A percentile compares a stretch with the other conserved stretches of the same genome.
phyloP scores from a whole-genome alignment of 2,329 filamentous ascomycete genomes.

The Fusarium sp. region DNA sequence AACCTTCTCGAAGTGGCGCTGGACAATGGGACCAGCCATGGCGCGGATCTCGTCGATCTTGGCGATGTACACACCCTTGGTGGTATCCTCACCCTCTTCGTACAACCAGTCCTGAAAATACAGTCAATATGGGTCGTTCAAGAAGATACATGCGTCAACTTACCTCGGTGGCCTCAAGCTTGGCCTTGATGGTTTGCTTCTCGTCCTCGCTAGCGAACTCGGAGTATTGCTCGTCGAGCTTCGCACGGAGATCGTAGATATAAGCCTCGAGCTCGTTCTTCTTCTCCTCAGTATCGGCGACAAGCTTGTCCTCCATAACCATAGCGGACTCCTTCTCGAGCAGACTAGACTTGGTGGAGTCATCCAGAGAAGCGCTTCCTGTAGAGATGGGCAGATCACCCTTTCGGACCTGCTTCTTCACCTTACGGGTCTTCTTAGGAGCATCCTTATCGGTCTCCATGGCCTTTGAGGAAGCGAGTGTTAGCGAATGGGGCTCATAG shows the following conservation, averaged over 20 bases:
- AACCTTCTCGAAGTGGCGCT: slow-evolving; percentile 95
- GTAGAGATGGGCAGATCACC: slow-evolving; percentile 90
- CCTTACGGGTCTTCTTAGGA: slow-evolving; percentile 91
- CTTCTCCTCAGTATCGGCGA: slow-evolving; percentile 98
- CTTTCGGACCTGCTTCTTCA: slow-evolving; percentile 99
- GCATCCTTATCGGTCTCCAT: slow-evolving; percentile 86
- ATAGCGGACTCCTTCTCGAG: slow-evolving; percentile 88
- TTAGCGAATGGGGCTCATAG: slow-evolving; percentile 45
- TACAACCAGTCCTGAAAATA: slow-evolving; percentile 92
- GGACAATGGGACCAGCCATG: slow-evolving; percentile 89
- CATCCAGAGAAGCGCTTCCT: slow-evolving; percentile 84
- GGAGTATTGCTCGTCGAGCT: slow-evolving; percentile 91
- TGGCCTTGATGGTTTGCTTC: slow-evolving; percentile 86
- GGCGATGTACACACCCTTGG: slow-evolving; percentile 91
- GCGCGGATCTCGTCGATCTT: slow-evolving; percentile 97
- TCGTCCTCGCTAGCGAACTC: slow-evolving; percentile 92
- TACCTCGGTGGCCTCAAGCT: slow-evolving; percentile 89
- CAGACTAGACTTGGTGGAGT: slow-evolving; percentile 72
- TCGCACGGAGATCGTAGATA: slow-evolving; percentile 96
- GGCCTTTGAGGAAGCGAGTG: slow-evolving; percentile 63
- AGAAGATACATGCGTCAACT: slow-evolving; percentile 52
- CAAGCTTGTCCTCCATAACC: slow-evolving; percentile 98
- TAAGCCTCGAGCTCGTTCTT: slow-evolving; percentile 99
- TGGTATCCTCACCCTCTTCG: slow-evolving; percentile 94
- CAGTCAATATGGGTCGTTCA: slow-evolving; percentile 16